Base-by-base conservation (phyloP, 176 grass and related monocot genomes). In the Carex scoparia region DNA sequence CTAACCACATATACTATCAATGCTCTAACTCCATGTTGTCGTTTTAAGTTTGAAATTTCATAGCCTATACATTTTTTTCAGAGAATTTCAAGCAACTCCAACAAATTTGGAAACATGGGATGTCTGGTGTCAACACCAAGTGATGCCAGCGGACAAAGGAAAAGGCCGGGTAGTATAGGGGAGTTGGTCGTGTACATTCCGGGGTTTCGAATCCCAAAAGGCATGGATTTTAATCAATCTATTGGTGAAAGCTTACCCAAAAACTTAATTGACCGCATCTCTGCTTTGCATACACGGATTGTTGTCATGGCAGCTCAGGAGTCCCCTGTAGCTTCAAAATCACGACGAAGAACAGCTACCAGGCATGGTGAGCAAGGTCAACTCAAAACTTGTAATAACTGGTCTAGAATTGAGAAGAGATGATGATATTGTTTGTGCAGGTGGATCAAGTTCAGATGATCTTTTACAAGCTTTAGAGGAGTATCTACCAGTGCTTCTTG, bases 181-280 rank as follows among this genome's bases (percentile, higher is more conserved):
- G 94, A 97, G 73, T 89, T 97, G 81, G 91, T 90, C 18, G 94
- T 97, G 60, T 97, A 92, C 48, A 79, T 91, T 7, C 92, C 92
- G 0, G 92, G 90, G 85, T 57, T 91, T 79, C 86, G 91, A 9
- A 85, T 94, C 79, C 95, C 91, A 0, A 86, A 91, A 68, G 81
- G 30, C 28, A 83, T 90, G 14, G 92, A 97, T 70, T 64, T 97
- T 12, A 72, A 85, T 48, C 90, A 90, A 74, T 18, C 81, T 56
- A 79, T 88, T 16, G 79, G 81, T 7, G 94, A 89, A 68, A 81
- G 48, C 59, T 84, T 88, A 53, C 87, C 89, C 0, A 93, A 86
- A 62, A 75, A 88, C 60, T 16, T 83, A 69, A 65, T 85, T 7
- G 91, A 94, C 53, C 83, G 89, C 14, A 56, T 97, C 64, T 85